Evolutionary conservation across 208 protist species (phyloP).

Genomic region (Trypanosoma melophagium): DNA sequence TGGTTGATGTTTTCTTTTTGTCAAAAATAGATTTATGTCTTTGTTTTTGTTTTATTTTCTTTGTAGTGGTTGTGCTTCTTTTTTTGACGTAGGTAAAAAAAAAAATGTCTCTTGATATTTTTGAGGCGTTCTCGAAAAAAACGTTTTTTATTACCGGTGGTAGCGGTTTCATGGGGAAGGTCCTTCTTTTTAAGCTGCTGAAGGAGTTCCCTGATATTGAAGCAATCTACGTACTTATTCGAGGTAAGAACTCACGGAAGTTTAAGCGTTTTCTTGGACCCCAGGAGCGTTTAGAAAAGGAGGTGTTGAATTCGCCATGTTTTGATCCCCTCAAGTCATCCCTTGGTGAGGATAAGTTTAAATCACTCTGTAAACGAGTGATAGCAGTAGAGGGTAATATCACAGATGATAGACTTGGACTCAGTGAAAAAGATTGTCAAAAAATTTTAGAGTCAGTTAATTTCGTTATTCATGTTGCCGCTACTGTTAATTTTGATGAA

Average conservation of each 20-base stretch:
- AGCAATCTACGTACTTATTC: conserved; percentile 72
- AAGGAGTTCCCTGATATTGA: conserved; percentile 77
- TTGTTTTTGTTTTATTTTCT: too few relatives aligned
- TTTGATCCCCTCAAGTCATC: conserved; percentile 65
- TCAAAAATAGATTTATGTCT: conserved; percentile 14
- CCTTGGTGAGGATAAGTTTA: conserved; percentile 65
- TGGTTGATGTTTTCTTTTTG: conserved; percentile 16
- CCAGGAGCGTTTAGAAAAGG: conserved; percentile 73
- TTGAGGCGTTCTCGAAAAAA: conserved; percentile 55
- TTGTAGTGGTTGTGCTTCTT: too few relatives aligned
- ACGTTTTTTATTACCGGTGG: conserved; percentile 80
- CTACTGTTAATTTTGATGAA: conserved; percentile 89
- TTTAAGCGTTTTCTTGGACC: conserved; percentile 60
- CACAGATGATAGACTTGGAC: conserved; percentile 60
- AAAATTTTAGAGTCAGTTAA: conserved; percentile 50
- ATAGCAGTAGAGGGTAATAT: conserved; percentile 74
- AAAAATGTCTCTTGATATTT: conserved; percentile 67
- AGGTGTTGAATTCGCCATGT: conserved; percentile 71
- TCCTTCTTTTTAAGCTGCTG: conserved; percentile 79
- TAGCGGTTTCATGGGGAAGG: conserved; percentile 89
- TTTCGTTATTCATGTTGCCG: conserved; percentile 85
- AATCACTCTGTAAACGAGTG: conserved; percentile 45
- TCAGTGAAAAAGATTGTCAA: conserved; percentile 49
- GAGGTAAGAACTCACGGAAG: conserved; percentile 70
- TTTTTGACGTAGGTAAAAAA: conserved; percentile 20